Evolutionary conservation across 2,329 filamentous ascomycete species (phyloP), one percentile per base, ranked within the genome.

Genomic region (Penicillium corylophilum): DNA sequence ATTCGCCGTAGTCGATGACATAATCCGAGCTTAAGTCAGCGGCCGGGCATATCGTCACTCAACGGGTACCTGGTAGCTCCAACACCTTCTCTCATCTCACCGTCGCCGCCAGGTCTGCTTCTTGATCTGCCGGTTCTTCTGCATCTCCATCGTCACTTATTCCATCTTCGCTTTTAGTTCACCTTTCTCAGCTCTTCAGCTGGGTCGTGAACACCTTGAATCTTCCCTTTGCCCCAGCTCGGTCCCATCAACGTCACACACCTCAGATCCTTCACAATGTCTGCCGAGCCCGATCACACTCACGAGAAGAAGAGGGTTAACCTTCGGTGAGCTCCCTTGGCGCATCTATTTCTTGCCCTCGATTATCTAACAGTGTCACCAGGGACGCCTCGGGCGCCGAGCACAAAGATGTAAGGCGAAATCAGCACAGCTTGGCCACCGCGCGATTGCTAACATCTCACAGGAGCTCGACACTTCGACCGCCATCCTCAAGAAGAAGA

Each of bases 401-500:
- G 73, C 83, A 85, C 77, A 94, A 89, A 79, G 82, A 89, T 62
- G 90, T 95, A 82, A 63, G 57, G 20, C 48, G 50, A 33, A 46
- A 46, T 29, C 29, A 16, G n/a, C 51, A 41, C 44, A 41, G 83
- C 76, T 61, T 53, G 48, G 64, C 79, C 70, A 53, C 18, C 35
- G 38, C 54, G 28, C 28, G 16, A 40, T 55, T 48, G 48, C 60
- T 65, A 48, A 67, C 53, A 52, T 59, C 40, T 10, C 29, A 53
- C 68, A 95, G 86, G 86, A 90, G 67, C 89, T 96, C 74, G 94
- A 96, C 71, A 90, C 87, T 57, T 85, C 94, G 47, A 99, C 94
- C 41, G 94, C 94, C 64, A 99, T 99, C 67, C 84, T 99, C 69
- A 97, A 96, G 82, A 97, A 97, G 84, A 99, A 99, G 88, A 99